Base-by-base conservation (phyloP, 768 basidiomycete genomes). In the Leccinum disarticulatum region DNA sequence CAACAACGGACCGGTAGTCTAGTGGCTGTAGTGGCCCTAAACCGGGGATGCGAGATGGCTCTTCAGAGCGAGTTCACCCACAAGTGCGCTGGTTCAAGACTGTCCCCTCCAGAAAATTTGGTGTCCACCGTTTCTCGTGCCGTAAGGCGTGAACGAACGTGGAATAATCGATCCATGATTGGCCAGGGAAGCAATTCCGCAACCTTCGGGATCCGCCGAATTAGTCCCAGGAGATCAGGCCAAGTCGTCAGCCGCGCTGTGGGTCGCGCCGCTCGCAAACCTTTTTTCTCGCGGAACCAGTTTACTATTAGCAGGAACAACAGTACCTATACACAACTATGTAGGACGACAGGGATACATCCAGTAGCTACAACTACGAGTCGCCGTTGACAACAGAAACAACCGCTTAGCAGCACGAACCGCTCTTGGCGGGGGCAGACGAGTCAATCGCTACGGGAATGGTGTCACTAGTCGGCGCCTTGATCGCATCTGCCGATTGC, bases 71-170 rank as follows among this genome's bases (percentile, higher is more conserved):
- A 73, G 63, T 48, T 73, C 66, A 74, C 74, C 77, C 83, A 80
- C 77, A 74, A 82, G 90, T 84, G 90, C 90, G 90, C 90, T 89
- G 86, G 87, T 91, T 91, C 90, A 88, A 91, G 88, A 81, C 88
- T 82, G 85, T 86, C 87, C 87, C 88, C 90, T 91, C 89, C 88
- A 85, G 90, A 92, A 90, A 91, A 91, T 87, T 92, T 91, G 89
- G 90, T 88, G 76, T 81, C 83, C 86, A 83, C 82, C 62, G 81
- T 81, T 75, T 79, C 77, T 81, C 83, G 79, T 75, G 61, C 73
- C 81, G 85, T 76, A 91, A 86, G 83, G 76, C 35, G 73, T 83
- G 87, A 80, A 61, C 66, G 80, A 74, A 77, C 82, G 85, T 86
- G 87, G 90, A 88, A 88, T 91, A 91, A 91, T 88, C 69, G 76